A percentile compares a stretch with the other conserved stretches of the same genome.
Conservation (phyloP, 768 basidiomycete species). For the Rhizopogon sp. region DNA sequence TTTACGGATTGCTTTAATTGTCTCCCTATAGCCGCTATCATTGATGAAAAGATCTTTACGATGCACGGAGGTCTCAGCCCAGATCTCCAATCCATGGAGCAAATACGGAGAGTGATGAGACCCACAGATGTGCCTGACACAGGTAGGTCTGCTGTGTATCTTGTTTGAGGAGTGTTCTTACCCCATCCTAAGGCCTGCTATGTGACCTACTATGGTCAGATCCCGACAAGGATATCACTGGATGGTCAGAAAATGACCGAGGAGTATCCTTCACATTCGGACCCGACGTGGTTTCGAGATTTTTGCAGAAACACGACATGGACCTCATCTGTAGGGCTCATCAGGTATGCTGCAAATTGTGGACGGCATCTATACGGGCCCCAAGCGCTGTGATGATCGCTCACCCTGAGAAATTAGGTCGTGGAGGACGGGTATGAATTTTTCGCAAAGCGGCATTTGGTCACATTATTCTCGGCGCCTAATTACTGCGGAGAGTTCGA, state of each 20-base stretch:
- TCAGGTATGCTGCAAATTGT: constrained; percentile 56
- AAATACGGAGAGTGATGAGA: constrained; percentile 98
- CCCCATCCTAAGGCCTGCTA: constrained; percentile 59
- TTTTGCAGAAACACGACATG: constrained; percentile 99
- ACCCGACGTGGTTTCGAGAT: constrained; percentile 95
- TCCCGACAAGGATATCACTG: constrained; percentile 98
- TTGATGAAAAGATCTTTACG: constrained; percentile 99
- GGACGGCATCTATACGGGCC: background rate
- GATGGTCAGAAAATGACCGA: constrained; percentile 99
- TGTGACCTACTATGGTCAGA: constrained; percentile 99
- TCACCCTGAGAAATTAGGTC: constrained; percentile 47
- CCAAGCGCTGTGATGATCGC: constrained; percentile 3
- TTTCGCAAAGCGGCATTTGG: constrained; percentile 95
- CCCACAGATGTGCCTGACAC: constrained; percentile 99
- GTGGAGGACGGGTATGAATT: constrained; percentile 99
- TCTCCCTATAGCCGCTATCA: constrained; percentile 97
- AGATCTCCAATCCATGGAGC: constrained; percentile 98
- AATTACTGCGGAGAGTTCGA: constrained; percentile 97
- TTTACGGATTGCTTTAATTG: constrained; percentile 99
- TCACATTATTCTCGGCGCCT: constrained; percentile 95
- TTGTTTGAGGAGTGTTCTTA: background rate
- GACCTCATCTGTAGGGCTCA: constrained; percentile 98
- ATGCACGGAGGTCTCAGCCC: constrained; percentile 99
- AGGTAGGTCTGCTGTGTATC: constrained; percentile 44
- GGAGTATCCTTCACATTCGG: constrained; percentile 99